Conservation (phyloP, 164 flowering plant species). For the Vitis cinerea region DNA sequence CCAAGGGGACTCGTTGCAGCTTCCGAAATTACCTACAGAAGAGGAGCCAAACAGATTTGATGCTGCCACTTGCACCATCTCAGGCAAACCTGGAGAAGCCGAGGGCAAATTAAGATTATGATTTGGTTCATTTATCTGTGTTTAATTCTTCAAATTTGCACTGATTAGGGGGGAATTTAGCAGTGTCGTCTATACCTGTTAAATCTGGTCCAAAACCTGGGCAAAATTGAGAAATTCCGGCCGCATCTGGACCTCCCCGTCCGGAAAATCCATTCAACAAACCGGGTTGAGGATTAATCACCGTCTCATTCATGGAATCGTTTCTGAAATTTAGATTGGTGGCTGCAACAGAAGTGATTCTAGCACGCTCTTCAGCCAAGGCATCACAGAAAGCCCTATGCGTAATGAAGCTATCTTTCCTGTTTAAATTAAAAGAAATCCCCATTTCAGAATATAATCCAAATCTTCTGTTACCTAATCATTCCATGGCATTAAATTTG, state of each 20-base stretch:
- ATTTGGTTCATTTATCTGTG: neutral
- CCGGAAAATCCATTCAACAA: constrained; percentile 17
- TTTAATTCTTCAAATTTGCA: too few relatives aligned
- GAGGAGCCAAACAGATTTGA: constrained; percentile 23
- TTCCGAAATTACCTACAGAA: constrained; percentile 19
- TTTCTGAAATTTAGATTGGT: constrained; percentile 32
- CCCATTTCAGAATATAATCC: constrained; percentile 3
- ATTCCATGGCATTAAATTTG: constrained; percentile 17
- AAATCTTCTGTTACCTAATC: constrained; percentile 9
- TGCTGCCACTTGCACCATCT: constrained; percentile 24
- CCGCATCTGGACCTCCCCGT: constrained; percentile 18
- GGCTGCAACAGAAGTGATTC: constrained; percentile 27
- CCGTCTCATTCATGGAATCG: constrained; percentile 13
- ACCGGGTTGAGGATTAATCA: constrained; percentile 10
- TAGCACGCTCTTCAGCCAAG: constrained; percentile 41
- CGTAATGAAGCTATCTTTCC: constrained; percentile 50
- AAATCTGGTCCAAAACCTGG: constrained; percentile 24
- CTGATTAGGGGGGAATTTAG: neutral
- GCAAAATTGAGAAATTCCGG: constrained; percentile 21
- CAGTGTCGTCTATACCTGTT: constrained; percentile 10
- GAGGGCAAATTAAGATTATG: constrained; percentile 3
- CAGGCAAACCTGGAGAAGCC: constrained; percentile 20
- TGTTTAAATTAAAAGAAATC: constrained; percentile 14
- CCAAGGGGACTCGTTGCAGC: constrained; percentile 10
- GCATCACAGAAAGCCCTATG: constrained; percentile 57